These are phyloP conservation scores for Magnolia sinica DNA, from an alignment of 164 flowering plant species.

Conservation along the genomic window DNA sequence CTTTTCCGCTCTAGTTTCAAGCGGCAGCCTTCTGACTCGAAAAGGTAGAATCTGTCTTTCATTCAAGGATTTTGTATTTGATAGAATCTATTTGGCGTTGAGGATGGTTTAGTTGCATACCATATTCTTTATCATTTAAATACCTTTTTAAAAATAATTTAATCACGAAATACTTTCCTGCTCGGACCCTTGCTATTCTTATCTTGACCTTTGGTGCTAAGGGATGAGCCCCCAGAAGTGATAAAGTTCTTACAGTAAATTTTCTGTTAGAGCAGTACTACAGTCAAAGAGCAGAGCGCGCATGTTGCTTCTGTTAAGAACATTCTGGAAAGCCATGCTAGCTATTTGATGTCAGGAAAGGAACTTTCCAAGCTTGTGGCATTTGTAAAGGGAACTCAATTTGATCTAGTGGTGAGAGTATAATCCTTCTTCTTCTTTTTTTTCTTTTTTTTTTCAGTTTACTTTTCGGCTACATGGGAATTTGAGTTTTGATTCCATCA, in stretches of 20 bases:
- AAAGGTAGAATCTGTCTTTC: slow-evolving; percentile 41
- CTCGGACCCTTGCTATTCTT: background rate
- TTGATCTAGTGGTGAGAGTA: slow-evolving; percentile 83
- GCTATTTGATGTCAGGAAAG: slow-evolving; percentile 93
- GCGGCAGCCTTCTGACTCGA: slow-evolving; percentile 60
- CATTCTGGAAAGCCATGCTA: slow-evolving; percentile 95
- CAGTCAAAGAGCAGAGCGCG: slow-evolving; percentile 84
- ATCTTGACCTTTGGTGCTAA: background rate
- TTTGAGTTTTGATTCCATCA: slow-evolving; percentile 10
- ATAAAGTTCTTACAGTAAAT: slow-evolving; percentile 6
- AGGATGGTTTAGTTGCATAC: background rate
- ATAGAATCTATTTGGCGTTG: background rate
- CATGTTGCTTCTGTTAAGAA: slow-evolving; percentile 88
- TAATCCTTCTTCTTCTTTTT: background rate
- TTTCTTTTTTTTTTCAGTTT: background rate
- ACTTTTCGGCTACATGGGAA: background rate
- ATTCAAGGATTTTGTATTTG: background rate
- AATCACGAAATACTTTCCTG: background rate
- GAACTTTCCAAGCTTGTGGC: slow-evolving; percentile 98
- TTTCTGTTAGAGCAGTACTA: slow-evolving; percentile 36
- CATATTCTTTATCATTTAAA: background rate
- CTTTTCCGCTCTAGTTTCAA: slow-evolving; percentile 64
- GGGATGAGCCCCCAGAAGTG: background rate
- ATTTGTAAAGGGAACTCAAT: slow-evolving; percentile 98
- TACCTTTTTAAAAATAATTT: background rate